Evolutionary conservation across 192 early-diverging fungal genomes (phyloP).

Genomic region (Umbelopsis ramanniana): DNA sequence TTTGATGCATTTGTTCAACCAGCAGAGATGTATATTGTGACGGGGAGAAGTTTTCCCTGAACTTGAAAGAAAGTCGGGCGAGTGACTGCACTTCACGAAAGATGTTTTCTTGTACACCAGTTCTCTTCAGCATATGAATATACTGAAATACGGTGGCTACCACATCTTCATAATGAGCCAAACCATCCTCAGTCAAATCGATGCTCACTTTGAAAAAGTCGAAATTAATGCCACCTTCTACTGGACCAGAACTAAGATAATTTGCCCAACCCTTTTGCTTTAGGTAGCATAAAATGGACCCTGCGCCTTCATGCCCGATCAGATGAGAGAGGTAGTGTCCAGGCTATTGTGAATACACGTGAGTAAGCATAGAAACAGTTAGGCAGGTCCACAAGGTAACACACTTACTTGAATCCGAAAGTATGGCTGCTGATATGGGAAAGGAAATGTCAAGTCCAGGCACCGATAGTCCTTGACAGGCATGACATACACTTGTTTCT

Average conservation of each 20-base stretch:
- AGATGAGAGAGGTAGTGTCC: slow-evolving; percentile 77
- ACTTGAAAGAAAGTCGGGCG: slow-evolving; percentile 59
- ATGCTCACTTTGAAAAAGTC: slow-evolving; percentile 78
- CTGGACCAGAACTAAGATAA: slow-evolving; percentile 56
- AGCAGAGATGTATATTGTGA: slow-evolving; percentile 65
- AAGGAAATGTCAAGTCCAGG: slow-evolving; percentile 77
- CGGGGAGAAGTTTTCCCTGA: slow-evolving; percentile 72
- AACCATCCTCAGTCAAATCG: slow-evolving; percentile 76
- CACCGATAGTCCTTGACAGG: slow-evolving; percentile 72
- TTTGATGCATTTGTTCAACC: slow-evolving; percentile 77
- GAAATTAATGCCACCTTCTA: slow-evolving; percentile 50
- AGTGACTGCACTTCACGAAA: slow-evolving; percentile 76
- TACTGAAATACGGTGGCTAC: slow-evolving; percentile 85
- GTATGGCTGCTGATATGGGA: slow-evolving; percentile 67
- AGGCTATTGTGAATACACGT: slow-evolving; percentile 52
- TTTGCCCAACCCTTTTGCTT: slow-evolving; percentile 88
- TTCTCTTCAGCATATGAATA: slow-evolving; percentile 74
- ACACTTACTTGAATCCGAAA: slow-evolving; percentile 45
- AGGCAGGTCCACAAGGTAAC: not conserved
- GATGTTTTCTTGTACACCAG: slow-evolving; percentile 76
- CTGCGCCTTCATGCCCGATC: slow-evolving; percentile 83
- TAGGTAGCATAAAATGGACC: slow-evolving; percentile 78
- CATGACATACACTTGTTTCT: slow-evolving; percentile 64
- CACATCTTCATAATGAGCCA: slow-evolving; percentile 74
- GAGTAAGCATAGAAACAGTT: not conserved